Base-by-base conservation (phyloP, 176 grass and related monocot genomes). In the Chloris gayana region DNA sequence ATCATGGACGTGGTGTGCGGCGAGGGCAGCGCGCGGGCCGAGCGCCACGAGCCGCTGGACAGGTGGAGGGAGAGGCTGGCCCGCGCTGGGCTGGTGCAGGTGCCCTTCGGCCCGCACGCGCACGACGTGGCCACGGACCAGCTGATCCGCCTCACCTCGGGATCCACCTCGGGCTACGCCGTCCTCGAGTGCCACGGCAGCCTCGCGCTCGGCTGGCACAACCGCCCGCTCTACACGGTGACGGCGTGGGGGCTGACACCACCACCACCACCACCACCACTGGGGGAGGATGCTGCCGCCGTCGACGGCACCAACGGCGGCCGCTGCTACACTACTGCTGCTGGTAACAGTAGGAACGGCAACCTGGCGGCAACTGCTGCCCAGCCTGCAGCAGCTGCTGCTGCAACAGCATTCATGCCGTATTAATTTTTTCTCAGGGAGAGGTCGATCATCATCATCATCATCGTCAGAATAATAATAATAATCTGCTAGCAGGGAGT, bases 1-100 rank as follows among this genome's bases (percentile, higher is more conserved):
- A 92, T 97, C 56, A 88, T 84, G 45, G 83, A 97, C 79, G 83
- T 97, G 17, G 89, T 97, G 11, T 87, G 89, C 74, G 66, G 83
- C 60, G 95, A 94, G 70, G 95, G 95, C 34, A 79, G 46, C 35
- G 70, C 53, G 4, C 87, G 95, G 34, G 21, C 21, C 1, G 95
- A 97, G 81, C 89, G 95, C 18, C 95, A 97, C 74, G 95, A 97
- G 84, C 44, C 53, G 83, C 39, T 89, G 14, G 21, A 8, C 0
- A 54, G 62, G 27, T 97, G 95, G 95, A 51, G 14, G 29, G 76
- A 12, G 24, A 86, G 95, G 30, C 41, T 94, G 11, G 30, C 4
- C 4, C 76, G 59, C 1, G 85, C 70, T 4, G 95, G 95, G 33
- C 19, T 97, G 6, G 9, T 4, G 2, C 84, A 87, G 44, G 67